phyloP scores from a whole-genome alignment of 163 green algal genomes.

The Chloromonas sp. region DNA sequence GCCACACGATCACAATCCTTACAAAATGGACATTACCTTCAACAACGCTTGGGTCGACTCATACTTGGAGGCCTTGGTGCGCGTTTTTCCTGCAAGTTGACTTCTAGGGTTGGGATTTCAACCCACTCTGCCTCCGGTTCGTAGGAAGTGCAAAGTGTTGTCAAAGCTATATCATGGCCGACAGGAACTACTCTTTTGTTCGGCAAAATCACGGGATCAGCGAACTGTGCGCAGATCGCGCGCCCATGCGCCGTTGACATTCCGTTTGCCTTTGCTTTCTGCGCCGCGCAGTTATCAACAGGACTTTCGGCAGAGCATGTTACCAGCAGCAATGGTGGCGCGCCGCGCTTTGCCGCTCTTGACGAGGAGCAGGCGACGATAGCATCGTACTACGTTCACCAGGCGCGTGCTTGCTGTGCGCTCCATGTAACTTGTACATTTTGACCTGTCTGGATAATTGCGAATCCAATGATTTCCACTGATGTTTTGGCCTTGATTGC shows the following conservation, averaged over 20 bases:
- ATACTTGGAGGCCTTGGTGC: constrained; percentile 65
- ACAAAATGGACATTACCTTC: not conserved
- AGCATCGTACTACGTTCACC: constrained; percentile 8
- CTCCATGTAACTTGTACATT: no score
- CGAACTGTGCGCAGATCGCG: not conserved
- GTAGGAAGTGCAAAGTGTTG: not conserved
- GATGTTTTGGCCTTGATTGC: constrained; percentile 14
- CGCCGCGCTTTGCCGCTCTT: not conserved
- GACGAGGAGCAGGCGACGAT: not conserved
- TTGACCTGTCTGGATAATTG: no score
- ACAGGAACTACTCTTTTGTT: not conserved
- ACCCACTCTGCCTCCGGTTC: no score
- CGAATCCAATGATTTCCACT: no score
- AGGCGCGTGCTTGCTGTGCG: constrained; percentile 48
- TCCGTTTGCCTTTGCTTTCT: not conserved
- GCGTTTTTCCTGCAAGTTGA: not conserved
- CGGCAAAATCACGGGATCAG: not conserved
- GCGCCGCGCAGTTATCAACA: not conserved
- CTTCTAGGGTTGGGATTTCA: no score
- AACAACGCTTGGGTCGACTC: constrained; percentile 63
- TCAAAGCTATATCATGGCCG: not conserved
- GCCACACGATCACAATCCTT: no score
- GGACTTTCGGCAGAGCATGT: constrained; percentile 9
- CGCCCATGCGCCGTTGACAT: no score
- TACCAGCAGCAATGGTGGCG: not conserved